These are phyloP conservation scores for Fusarium nematophilum DNA, from an alignment of 2,329 filamentous ascomycete species.

Conservation along the genomic window DNA sequence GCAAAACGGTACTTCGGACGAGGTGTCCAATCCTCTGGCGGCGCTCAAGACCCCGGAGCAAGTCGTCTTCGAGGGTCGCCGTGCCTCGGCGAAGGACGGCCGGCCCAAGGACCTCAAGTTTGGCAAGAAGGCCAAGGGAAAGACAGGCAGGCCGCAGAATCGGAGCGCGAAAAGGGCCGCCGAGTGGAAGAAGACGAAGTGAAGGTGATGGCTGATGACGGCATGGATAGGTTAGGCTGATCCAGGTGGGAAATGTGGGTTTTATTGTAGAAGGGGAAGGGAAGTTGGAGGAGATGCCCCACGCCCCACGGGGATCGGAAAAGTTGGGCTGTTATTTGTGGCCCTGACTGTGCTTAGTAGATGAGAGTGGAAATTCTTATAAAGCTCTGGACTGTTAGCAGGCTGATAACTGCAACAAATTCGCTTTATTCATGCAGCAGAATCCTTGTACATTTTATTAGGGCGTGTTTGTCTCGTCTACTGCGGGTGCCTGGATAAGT, in stretches of 20 bases:
- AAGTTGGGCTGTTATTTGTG: slow-evolving; percentile 33
- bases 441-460: too few relatives aligned
- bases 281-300: slow-evolving; percentile 19
- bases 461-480: too few relatives aligned
- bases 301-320: slow-evolving; percentile 24
- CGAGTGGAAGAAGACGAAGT: slow-evolving; percentile 59
- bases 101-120: slow-evolving; percentile 72
- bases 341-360: slow-evolving; percentile 23
- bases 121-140: slow-evolving; percentile 64
- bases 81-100: slow-evolving; percentile 75
- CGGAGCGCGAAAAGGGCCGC: slow-evolving; percentile 54
- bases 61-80: slow-evolving; percentile 84
- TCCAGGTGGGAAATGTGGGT: slow-evolving; percentile 13
- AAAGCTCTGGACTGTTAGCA: background rate
- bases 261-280: slow-evolving; percentile 10
- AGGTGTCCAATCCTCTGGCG: slow-evolving; percentile 16
- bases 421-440: slow-evolving; percentile 3
- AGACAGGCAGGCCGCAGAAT: slow-evolving; percentile 50
- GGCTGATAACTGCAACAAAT: background rate
- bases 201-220: slow-evolving; percentile 14
- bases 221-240: slow-evolving; percentile 1
- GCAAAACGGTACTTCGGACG: slow-evolving; percentile 35
- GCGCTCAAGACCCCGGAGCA: slow-evolving; percentile 70
- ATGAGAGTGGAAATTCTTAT: slow-evolving; percentile 26
- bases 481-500: too few relatives aligned